Evolutionary conservation across 164 flowering plant species (phyloP), one percentile per base, ranked within the genome.

Genomic region (Brasenia schreberi): DNA sequence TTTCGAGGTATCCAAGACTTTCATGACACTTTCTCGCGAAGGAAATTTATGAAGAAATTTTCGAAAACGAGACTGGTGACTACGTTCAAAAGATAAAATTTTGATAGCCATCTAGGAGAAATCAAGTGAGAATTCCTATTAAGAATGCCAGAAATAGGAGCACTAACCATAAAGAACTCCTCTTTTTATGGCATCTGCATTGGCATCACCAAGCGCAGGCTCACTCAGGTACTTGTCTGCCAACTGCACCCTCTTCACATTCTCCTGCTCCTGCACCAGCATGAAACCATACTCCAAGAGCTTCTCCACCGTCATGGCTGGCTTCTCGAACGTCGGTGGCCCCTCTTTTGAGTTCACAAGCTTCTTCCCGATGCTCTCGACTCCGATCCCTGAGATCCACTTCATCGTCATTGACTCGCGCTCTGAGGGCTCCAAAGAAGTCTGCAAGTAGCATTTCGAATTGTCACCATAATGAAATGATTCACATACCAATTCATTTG

Each of bases 211-310:
- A 6, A 82, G 80, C 56, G 82, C 81, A 4, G 83, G 82, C 66
- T 79, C 82, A 42, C 66, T 76, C 73, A 78, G 6, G 74, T 78
- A 78, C 64, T 71, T 78, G 69, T 82, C 85, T 9, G 85, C 81
- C 76, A 82, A 72, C 66, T 82, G 85, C 65, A 82, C 83, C 73
- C 85, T 79, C 85, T 82, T 82, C 72, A 82, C 85, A 69, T 82
- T 82, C 58, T 79, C 83, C 65, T 82, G 83, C 73, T 82, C 85
- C 63, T 69, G 64, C 27, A 82, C 85, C 59, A 82, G 79, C 85
- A 78, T 82, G 74, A 70, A 59, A 5, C 80, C 85, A 62, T 80
- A 82, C 69, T 80, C 80, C 0, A 82, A 76, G 63, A 82, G 81
- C 76, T 78, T 82, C 79, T 76, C 80, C 0, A 80, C 7, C 0